These are phyloP conservation scores for Trichoderma asperelloides DNA, from an alignment of 495 filamentous ascomycete species.

Conservation along the genomic window DNA sequence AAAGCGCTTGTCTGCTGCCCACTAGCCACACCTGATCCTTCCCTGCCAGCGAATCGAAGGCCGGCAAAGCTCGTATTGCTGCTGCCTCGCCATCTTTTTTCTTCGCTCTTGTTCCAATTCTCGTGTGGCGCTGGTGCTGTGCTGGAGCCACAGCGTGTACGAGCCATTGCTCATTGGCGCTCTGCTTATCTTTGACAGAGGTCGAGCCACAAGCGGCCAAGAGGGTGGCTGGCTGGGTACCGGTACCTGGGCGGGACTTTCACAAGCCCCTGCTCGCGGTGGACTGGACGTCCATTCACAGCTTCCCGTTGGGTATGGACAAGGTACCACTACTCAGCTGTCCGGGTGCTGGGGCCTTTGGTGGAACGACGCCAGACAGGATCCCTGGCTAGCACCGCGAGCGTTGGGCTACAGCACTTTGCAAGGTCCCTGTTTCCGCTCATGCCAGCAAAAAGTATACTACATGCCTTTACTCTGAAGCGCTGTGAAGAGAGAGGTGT, in stretches of 20 bases:
- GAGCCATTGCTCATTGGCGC: background rate
- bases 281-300: background rate
- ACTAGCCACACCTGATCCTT: background rate
- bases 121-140: background rate
- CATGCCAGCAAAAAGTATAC: background rate
- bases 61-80: background rate
- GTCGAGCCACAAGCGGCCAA: background rate
- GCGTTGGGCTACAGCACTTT: background rate
- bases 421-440: background rate
- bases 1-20: background rate
- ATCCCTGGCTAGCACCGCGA: conserved; percentile 2
- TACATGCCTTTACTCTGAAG: background rate
- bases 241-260: background rate
- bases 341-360: background rate
- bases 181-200: background rate
- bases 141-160: background rate
- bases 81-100: background rate
- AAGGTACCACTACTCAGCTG: background rate
- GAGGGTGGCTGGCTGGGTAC: background rate
- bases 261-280: background rate
- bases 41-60: background rate
- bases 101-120: background rate
- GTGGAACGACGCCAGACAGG: background rate
- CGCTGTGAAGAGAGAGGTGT: background rate
- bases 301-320: background rate